A percentile compares a stretch with the other conserved stretches of the same genome.
Evolutionary conservation across 1,284 basidiomycete genomes (phyloP).

Genomic region (Ustilago crameri): DNA sequence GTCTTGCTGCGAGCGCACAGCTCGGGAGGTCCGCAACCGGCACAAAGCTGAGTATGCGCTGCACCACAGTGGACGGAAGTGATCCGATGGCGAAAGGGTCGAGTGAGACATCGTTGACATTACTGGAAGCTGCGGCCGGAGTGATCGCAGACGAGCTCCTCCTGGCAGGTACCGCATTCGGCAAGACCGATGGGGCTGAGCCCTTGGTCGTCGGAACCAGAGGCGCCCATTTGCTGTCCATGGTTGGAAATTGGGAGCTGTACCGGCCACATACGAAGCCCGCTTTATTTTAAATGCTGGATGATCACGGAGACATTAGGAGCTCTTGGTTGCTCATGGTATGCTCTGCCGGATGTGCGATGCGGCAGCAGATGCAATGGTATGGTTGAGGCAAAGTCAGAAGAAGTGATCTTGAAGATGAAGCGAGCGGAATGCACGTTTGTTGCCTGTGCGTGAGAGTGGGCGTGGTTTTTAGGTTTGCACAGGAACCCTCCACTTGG

Average conservation of each 20-base stretch:
- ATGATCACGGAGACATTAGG: neutral
- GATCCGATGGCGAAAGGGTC: conserved; percentile 45
- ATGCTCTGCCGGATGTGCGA: too few relatives aligned
- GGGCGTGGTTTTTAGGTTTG: too few relatives aligned
- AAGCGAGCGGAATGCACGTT: too few relatives aligned
- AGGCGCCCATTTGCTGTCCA: conserved; percentile 49
- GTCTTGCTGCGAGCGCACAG: conserved; percentile 40
- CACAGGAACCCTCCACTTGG: neutral
- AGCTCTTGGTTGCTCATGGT: neutral
- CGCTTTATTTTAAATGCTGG: neutral
- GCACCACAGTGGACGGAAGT: conserved; percentile 38
- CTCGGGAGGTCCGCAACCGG: conserved; percentile 40
- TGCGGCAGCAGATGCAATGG: too few relatives aligned
- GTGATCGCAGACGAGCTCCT: conserved; percentile 12
- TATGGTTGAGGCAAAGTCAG: too few relatives aligned
- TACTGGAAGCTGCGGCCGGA: conserved; percentile 1
- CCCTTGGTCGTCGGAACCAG: conserved; percentile 39
- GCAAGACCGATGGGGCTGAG: neutral
- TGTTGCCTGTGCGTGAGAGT: too few relatives aligned
- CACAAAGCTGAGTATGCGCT: conserved; percentile 46
- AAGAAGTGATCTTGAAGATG: too few relatives aligned
- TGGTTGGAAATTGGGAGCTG: conserved; percentile 11
- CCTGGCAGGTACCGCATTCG: conserved; percentile 2
- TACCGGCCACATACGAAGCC: neutral
- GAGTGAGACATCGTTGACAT: conserved; percentile 32